Base-by-base conservation (phyloP, 2,329 filamentous ascomycete species). In the Colletotrichum echinochloae region DNA sequence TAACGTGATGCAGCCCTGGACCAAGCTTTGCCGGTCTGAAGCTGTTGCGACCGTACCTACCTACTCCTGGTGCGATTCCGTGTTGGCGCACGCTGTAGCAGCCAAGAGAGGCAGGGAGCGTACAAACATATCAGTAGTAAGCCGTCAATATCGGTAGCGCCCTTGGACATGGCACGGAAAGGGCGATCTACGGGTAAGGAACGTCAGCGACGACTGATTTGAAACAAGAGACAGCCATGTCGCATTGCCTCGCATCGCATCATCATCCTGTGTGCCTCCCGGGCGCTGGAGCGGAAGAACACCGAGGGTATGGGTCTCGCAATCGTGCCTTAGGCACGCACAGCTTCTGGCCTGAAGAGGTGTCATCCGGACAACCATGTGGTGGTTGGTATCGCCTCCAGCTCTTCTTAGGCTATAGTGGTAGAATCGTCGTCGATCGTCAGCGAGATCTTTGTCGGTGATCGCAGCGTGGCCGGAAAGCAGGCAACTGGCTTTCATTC, bases 181-280 rank as follows among this genome's bases (percentile, higher is more conserved):
- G 64, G 44, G 52, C 35, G 57, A 62, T 70, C 51, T 70, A 39
- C 51, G n/a, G 51, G 28, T 35, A 48, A 48, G 28, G 51, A 59
- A 59, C 41, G 51, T 70, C 66, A 54, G 30, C 51, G n/a, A 59
- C 35, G 20, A 52, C 37, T 37, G 33, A 37, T 67, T 62, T 70
- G 64, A 70, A 70, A 70, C 67, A 67, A 70, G 60, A 67, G 46
- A 56, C 51, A 67, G 67, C 63, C 63, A 52, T 66, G 56, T 70
- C 64, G 67, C 61, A 69, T 37, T 9, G 35, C 35, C 6, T 33
- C 55, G 30, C 66, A 65, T 71, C 57, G 64, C 57, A 48, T 54
- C 61, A 48, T 64, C 67, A 62, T 67, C 28, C 49, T 64, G 56
- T n/a, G 28, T 30, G 49, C 26, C 48, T 66, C 37, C 39, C 49